Evolutionary conservation across 306 rosid genomes (phyloP), one percentile per base, ranked within the genome.

Genomic region (Casuarina equisetifolia): DNA sequence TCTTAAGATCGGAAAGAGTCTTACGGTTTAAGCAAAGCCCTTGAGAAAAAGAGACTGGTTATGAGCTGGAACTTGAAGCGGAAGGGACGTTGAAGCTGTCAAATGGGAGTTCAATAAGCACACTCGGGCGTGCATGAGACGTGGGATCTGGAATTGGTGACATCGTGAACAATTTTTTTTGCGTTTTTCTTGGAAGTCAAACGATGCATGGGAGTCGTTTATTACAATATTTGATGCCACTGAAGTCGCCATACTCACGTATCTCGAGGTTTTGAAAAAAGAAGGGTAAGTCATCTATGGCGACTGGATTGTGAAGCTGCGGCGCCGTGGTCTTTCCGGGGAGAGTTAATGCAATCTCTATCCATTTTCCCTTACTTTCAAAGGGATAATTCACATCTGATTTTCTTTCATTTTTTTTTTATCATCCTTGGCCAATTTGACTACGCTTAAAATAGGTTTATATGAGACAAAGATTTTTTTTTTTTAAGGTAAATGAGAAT

Each of bases 11-110:
- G 55, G 63, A 71, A 48, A 54, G 70, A 46, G 72, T 79, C 69
- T 72, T 76, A 8, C 39, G 78, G 74, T 76, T 72, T 39, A 79
- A 76, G 81, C 79, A 76, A 83, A 66, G 77, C 19, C 25, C 20
- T 40, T 54, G 46, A 77, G 70, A 57, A 58, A 66, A 50, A 77
- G 25, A 54, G 39, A 17, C 72, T 63, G 76, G 76, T 36, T 42
- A 44, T 20, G 72, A 76, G 71, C 58, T 77, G 50, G 58, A 57
- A 68, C 79, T 78, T 54, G 62, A 54, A 81, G 72, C 6, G 10
- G 4, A 54, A 72, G 57, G 57, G 20, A 52, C 58, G 75, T 76
- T 64, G 48, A 71, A 72, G 15, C 8, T 16, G 43, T 25, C 58
- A 70, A 70, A 70, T 42, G 43, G 46, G 9, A 45, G 36, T 46